Base-by-base conservation (phyloP, 768 basidiomycete genomes). In the Boletales sp. region DNA sequence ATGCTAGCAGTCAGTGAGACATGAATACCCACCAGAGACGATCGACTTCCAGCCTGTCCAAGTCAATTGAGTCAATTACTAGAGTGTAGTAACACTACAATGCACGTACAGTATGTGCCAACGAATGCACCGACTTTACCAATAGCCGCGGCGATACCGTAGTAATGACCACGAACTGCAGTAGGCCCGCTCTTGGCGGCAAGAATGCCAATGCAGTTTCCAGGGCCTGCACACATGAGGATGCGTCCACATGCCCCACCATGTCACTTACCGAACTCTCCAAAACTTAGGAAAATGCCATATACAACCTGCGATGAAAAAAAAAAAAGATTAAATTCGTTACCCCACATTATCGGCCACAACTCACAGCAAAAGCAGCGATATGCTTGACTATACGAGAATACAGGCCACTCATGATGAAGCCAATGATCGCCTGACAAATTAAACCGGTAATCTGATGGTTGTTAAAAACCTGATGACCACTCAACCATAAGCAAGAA, bases 341-440 rank as follows among this genome's bases (percentile, higher is more conserved):
- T 10, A 17, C 6, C 13, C 21, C 40, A 34, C 47, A 21, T 18
- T 32, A 9, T 14, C 17, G 39, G 36, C 18, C 19, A 29, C 14
- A 24, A 68, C 79, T 57, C 54, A 84, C 85, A 29, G 88, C 86
- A 53, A 90, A 93, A 8, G 75, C 89, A n/a, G 69, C 88, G 45
- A 91, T 76, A 53, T 89, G 74, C 4, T 72, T 60, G 12, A 78
- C 77, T 47, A 93, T 72, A 69, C 74, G 71, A 21, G 53, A 60
- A 69, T 94, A 97, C 17, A 82, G 71, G 2, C 90, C 94, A 53
- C 88, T 88, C 86, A 97, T 90, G 66, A 91, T 80, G 70, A 97
- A 97, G 7, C 94, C 90, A 42, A 89, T 72, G 54, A 88, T 43
- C 2, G 86, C 83, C 65, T 91, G 89, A 21, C 68, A 57, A 24